Base-by-base conservation (phyloP, 805 yeast species). In the Ogataea degrootiae region DNA sequence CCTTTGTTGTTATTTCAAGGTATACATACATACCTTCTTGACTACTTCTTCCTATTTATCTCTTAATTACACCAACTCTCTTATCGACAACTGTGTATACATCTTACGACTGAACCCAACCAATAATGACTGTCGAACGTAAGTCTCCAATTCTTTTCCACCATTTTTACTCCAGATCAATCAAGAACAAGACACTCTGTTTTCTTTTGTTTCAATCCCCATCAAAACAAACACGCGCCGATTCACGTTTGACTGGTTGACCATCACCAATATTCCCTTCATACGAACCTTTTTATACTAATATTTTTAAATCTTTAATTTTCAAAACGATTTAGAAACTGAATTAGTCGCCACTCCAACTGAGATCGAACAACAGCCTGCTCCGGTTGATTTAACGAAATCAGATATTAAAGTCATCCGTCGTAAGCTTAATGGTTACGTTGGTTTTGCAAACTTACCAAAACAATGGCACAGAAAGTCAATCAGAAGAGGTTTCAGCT, bases 391-490 rank as follows among this genome's bases (percentile, higher is more conserved):
- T 33, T 14, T 36, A n/a, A 35, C 38, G 7, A 34, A 37, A 22
- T 54, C 47, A 11, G 79, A 75, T 36, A 69, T 79, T 51, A 84
- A 85, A 58, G 73, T 89, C 52, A 79, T 88, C 60, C 83, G 85
- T 58, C 83, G 96, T 59, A 89, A 89, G 65, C 80, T 92, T 58
- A 87, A 84, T 57, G 92, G 96, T 4, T 91, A 86, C 65, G 99
- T 94, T 47, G 99, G 99, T 6, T 94, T 94, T 71, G 96, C 97
- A 56, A 94, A 91, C 70, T 76, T 94, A 62, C 99, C 99, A 49
- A 94, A 91, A 65, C 99, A 94, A 73, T 94, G 97, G 97, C 98
- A 94, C 72, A 83, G 96, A 70, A 89, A 87, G 69, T 85, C 96
- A 2, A 80, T 89, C 52, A 84, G 86, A 68, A 79, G 87, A 62